Conservation (phyloP, 306 rosid genomes). For the Vachellia pachyceras region DNA sequence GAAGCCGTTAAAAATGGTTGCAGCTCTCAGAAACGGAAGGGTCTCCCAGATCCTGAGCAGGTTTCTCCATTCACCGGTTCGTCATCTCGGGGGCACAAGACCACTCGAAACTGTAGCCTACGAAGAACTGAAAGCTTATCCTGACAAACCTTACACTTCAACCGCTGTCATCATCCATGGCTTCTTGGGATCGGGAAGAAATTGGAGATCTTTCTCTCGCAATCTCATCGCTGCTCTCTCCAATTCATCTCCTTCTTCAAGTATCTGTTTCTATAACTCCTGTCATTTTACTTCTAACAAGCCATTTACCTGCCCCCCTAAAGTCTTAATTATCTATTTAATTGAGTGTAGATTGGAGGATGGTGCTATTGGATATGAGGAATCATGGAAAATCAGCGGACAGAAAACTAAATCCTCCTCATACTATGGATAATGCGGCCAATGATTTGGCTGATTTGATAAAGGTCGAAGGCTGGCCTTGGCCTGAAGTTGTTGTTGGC, state of each 20-base stretch:
- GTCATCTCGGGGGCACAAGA: constrained; percentile 32
- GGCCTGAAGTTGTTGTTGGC: constrained; percentile 95
- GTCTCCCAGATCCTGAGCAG: constrained; percentile 42
- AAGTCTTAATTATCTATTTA: neutral
- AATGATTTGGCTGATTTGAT: constrained; percentile 82
- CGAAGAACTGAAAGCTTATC: constrained; percentile 67
- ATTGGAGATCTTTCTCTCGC: constrained; percentile 88
- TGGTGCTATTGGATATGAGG: constrained; percentile 85
- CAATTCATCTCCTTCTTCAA: constrained; percentile 61
- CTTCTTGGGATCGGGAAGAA: constrained; percentile 80
- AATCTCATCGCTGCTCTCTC: constrained; percentile 66
- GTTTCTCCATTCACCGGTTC: constrained; percentile 52
- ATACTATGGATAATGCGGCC: constrained; percentile 70
- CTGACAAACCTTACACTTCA: constrained; percentile 62
- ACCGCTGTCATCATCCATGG: constrained; percentile 88
- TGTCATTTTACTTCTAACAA: neutral
- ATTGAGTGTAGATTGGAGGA: constrained; percentile 68
- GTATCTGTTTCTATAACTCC: constrained; percentile 40
- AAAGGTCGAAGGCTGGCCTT: constrained; percentile 68
- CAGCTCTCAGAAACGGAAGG: constrained; percentile 47
- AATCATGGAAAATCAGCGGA: constrained; percentile 84
- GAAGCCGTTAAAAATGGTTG: constrained; percentile 61
- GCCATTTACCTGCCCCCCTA: neutral
- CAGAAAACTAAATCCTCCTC: constrained; percentile 64
- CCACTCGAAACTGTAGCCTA: constrained; percentile 69